A percentile compares a stretch with the other conserved stretches of the same genome.
phyloP scores from a whole-genome alignment of 2,329 filamentous ascomycete genomes.

The Penicillium palitans region DNA sequence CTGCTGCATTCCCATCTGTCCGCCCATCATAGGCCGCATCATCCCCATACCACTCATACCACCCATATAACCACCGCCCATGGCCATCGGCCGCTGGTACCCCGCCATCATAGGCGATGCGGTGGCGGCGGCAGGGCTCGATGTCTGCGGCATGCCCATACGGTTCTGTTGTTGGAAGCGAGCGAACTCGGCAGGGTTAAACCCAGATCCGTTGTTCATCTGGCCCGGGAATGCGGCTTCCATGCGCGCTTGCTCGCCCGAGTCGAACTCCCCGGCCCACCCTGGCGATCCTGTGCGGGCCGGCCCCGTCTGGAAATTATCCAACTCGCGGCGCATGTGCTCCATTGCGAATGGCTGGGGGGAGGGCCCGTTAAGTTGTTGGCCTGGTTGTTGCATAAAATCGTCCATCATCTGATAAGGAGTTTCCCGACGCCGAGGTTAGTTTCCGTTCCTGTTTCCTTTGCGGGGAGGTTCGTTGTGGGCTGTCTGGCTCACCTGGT shows the following conservation, averaged over 20 bases:
- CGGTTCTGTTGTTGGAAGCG: constrained; percentile 76
- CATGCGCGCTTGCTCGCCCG: constrained; percentile 66
- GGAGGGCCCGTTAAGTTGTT: constrained; percentile 54
- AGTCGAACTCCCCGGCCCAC: constrained; percentile 66
- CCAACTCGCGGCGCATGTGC: constrained; percentile 64
- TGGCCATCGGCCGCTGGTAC: constrained; percentile 48
- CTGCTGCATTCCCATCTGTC: constrained; percentile 51
- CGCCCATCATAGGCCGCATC: constrained; percentile 49
- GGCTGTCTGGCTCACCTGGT: constrained; percentile 57
- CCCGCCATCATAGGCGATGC: constrained; percentile 63
- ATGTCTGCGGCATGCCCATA: constrained; percentile 58
- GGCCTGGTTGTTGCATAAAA: constrained; percentile 77
- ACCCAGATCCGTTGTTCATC: constrained; percentile 56
- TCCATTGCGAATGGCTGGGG: constrained; percentile 65
- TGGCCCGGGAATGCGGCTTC: constrained; percentile 67
- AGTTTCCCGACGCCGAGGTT: constrained; percentile 30
- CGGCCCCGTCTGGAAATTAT: constrained; percentile 52
- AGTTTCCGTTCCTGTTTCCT: constrained; percentile 5
- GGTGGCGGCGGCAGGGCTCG: constrained; percentile 54
- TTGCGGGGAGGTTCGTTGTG: not conserved
- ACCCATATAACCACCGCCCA: constrained; percentile 46
- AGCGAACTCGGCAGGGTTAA: constrained; percentile 82
- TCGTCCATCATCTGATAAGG: constrained; percentile 78
- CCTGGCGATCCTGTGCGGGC: constrained; percentile 56
- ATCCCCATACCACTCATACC: constrained; percentile 52